Evolutionary conservation across 257 asterid species (phyloP).

Genomic region (Handroanthus guayacan): DNA sequence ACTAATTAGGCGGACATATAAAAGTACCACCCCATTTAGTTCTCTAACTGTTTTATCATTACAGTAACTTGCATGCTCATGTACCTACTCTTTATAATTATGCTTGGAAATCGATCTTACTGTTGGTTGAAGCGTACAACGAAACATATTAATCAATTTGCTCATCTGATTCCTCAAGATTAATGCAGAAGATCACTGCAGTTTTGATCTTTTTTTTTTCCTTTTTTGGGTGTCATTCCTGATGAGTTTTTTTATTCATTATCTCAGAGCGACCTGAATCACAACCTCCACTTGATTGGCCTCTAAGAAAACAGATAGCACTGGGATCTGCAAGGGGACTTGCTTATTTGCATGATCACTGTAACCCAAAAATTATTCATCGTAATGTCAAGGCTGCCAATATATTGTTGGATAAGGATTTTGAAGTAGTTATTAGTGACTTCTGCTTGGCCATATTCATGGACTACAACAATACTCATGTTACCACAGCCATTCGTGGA

Average conservation of each 20-base stretch:
- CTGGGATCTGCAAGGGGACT: constrained; percentile 93
- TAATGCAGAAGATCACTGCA: no score
- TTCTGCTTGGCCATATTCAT: constrained; percentile 93
- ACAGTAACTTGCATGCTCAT: no score
- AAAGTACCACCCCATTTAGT: no score
- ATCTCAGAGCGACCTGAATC: constrained; percentile 72
- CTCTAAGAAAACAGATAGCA: constrained; percentile 71
- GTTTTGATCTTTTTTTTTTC: no score
- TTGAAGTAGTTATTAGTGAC: constrained; percentile 95
- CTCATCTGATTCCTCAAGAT: no score
- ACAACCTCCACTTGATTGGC: constrained; percentile 83
- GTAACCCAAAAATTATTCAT: constrained; percentile 90
- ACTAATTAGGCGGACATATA: no score
- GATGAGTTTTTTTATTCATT: constrained; percentile 11
- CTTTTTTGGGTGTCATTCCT: no score
- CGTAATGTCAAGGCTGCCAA: constrained; percentile 93
- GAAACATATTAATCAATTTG: no score
- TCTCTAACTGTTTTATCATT: no score
- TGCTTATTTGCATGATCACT: constrained; percentile 91
- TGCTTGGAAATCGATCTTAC: no score
- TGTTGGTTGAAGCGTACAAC: no score
- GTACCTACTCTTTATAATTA: no score
- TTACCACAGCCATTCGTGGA: constrained; percentile 89
- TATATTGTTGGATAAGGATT: constrained; percentile 84
- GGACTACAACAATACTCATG: constrained; percentile 97